These are phyloP conservation scores for Metschnikowia reukaufii DNA, from an alignment of 805 yeast genomes.

Conservation along the genomic window DNA sequence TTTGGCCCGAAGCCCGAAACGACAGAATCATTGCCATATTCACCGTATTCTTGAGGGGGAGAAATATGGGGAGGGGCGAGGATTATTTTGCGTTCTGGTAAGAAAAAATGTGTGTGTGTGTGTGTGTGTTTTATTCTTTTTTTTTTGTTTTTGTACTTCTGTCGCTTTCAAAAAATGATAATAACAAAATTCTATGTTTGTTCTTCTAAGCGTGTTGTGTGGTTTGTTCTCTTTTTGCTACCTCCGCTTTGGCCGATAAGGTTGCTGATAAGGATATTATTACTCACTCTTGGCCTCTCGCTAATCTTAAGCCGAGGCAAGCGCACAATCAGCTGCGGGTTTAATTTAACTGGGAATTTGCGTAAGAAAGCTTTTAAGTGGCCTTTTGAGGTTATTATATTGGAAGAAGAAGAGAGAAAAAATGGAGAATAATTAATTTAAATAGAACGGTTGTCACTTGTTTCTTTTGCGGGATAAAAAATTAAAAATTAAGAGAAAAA, in stretches of 20 bases:
- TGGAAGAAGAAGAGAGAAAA: too few species aligned
- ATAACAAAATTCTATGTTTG: not conserved
- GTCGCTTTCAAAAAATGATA: not conserved
- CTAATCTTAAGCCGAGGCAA: not conserved
- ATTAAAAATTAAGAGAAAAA: too few species aligned
- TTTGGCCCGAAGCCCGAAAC: constrained; percentile 5
- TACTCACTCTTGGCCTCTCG: not conserved
- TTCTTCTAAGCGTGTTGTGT: not conserved
- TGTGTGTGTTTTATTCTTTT: not conserved
- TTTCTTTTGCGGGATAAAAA: too few species aligned
- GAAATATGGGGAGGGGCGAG: not conserved
- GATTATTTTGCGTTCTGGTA: too few species aligned
- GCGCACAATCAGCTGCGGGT: not conserved
- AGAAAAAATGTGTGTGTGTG: too few species aligned
- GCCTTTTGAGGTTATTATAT: too few species aligned
- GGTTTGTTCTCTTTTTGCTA: not conserved
- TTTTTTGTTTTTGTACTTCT: too few species aligned
- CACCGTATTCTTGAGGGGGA: not conserved
- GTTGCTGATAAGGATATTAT: constrained; percentile 1
- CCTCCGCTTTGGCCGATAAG: not conserved
- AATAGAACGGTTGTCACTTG: too few species aligned
- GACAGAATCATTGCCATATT: constrained; percentile 5
- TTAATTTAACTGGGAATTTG: not conserved
- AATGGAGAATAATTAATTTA: too few species aligned
- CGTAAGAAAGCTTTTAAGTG: too few species aligned